A percentile compares a stretch with the other conserved stretches of the same genome.
Evolutionary conservation across 2,329 filamentous ascomycete species (phyloP).

Genomic region (Apiospora rasikravindrae): DNA sequence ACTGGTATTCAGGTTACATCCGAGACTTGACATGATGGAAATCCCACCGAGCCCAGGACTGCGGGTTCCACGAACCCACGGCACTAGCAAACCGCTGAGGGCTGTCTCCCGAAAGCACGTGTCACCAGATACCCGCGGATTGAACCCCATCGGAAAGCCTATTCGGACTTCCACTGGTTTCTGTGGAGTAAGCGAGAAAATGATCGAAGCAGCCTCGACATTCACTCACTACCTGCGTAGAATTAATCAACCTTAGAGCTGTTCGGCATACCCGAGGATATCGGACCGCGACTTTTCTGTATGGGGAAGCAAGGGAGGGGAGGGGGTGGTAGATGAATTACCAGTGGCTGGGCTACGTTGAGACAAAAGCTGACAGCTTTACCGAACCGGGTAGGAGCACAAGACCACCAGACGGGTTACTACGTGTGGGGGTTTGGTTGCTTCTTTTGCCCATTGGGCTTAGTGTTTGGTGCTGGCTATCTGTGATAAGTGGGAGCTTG

Average conservation of each 20-base stretch:
- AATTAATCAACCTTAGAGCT: too few species aligned
- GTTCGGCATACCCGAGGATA: neutral
- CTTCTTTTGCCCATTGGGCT: neutral
- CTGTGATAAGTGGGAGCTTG: neutral
- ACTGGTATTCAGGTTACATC: neutral
- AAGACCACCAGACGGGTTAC: neutral
- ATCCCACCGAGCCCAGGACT: neutral
- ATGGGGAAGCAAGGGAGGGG: neutral
- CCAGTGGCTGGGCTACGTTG: neutral
- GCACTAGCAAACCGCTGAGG: neutral
- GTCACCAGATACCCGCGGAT: neutral
- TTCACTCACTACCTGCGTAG: neutral
- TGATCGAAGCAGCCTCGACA: neutral
- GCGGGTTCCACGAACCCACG: neutral
- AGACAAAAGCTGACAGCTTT: neutral
- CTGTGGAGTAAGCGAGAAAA: neutral
- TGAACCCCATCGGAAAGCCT: constrained; percentile 2
- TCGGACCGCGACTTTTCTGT: too few species aligned
- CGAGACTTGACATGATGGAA: neutral
- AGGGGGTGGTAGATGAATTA: neutral
- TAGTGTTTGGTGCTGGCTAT: neutral
- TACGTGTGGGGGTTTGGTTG: neutral
- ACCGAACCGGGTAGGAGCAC: neutral
- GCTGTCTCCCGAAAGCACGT: neutral
- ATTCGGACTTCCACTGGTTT: neutral